Evolutionary conservation across 2,329 filamentous ascomycete genomes (phyloP), one percentile per base, ranked within the genome.

Genomic region (Fusarium marasasianum): DNA sequence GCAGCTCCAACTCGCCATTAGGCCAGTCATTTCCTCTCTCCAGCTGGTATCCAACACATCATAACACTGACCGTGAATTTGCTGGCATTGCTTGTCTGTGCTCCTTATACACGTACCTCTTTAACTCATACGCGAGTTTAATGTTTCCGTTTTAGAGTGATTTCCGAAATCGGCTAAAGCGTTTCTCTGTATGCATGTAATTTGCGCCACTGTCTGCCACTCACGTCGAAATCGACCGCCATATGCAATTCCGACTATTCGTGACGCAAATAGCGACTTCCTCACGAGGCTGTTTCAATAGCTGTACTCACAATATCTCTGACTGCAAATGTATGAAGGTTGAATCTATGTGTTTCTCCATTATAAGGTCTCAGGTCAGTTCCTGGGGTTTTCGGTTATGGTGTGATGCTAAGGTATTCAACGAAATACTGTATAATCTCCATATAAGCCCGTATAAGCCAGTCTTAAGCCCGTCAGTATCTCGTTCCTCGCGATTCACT

Each of bases 101-200:
- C 9, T 64, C 20, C 29, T n/a, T 41, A 17, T 38, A 14, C 50
- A 50, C 18, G 18, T 35, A 17, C 45, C 53, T 54, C 24, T 51
- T 54, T 26, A 26, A 38, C 18, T 47, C 35, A 7, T n/a, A 40
- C 14, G 31, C 26, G n/a, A 29, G 44, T 47, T 64, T 57, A 53
- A 44, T 41, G 22, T 31, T 59, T 26, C 33, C 22, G 33, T 12
- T 29, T 38, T 37, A 38, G 6, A 38, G 26, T 31, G 12, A 29
- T 44, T 59, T 70, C 66, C 59, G 38, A 66, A 70, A 70, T 44
- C 37, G 59, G 59, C 60, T 66, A 70, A 47, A 29, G 41, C 53
- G 48, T 37, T 68, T 68, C 47, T 43, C 38, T 26, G 33, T n/a
- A 60, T 70, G 66, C 59, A 70, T 44, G 59, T 48, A 70, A 71